Base-by-base conservation (phyloP, 768 basidiomycete species). In the Agaricus blazei region DNA sequence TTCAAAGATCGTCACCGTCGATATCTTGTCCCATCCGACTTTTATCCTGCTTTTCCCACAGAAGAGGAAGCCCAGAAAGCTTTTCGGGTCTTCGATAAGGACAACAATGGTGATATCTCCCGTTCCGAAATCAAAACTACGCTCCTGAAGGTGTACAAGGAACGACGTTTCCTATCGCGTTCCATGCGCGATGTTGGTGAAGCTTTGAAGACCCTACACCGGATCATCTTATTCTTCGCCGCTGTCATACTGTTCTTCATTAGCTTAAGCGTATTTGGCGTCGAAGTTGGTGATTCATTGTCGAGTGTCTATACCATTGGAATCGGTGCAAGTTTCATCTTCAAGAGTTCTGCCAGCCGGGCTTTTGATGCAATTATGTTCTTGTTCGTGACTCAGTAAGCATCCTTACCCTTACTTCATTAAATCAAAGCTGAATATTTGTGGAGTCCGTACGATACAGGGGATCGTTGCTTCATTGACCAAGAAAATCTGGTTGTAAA, bases 281-380 rank as follows among this genome's bases (percentile, higher is more conserved):
- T 91, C 38, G 68, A 84, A 41, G 72, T 90, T 36, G 79, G 78
- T n/a, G 72, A 76, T 54, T 84, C 83, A 28, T 62, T 90, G 67
- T 83, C 87, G 38, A 87, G 87, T 66, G 72, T 89, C 58, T 91
- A 90, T 66, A 78, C 88, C 15, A 64, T 90, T 61, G 81, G 74
- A 11, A 80, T 92, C 56, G 90, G 85, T 4, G 82, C 81, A 9
- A 89, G 87, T 65, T 92, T 92, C 63, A 77, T 92, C 60, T 92
- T 92, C 76, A 90, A 88, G 72, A 80, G 75, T 59, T 69, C 88
- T 4, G 85, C 88, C 23, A 82, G 84, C 58, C 77, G 70, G 52
- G 84, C 84, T 15, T 92, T 92, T 63, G 88, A 90, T 67, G 78
- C 88, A 27, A 85, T 90, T 63, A 85, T 90, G 78, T 88, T 92